Percentiles rank a stretch among this genome's conserved stretches.
Conservation (phyloP, 768 basidiomycete genomes). For the Hygrophorus pudorinus region DNA sequence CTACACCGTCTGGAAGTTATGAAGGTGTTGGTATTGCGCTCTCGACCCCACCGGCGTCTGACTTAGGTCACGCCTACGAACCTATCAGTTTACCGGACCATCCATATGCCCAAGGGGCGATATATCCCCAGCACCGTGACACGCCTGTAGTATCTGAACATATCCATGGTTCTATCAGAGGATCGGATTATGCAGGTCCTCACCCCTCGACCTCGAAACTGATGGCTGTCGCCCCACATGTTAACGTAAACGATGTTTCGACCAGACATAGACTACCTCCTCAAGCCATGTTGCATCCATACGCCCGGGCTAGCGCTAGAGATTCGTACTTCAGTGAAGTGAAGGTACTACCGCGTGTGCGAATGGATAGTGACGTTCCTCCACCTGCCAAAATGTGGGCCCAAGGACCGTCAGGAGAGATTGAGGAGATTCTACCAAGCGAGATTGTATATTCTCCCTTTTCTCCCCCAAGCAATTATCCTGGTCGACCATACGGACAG, state of each 20-base stretch:
- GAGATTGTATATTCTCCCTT: conserved; percentile 42
- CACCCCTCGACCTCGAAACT: conserved; percentile 17
- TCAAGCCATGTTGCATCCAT: conserved; percentile 33
- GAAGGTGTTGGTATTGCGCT: conserved; percentile 26
- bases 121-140: conserved; percentile 18
- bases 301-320: conserved; percentile 25
- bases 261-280: conserved; percentile 28
- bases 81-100: conserved; percentile 30
- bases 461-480: background rate
- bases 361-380: conserved; percentile 29
- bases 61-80: conserved; percentile 15
- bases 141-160: conserved; percentile 5
- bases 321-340: conserved; percentile 26
- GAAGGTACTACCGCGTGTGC: conserved; percentile 21
- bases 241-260: conserved; percentile 18
- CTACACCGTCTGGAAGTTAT: conserved; percentile 19
- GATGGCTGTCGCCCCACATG: conserved; percentile 8
- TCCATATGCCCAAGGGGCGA: conserved; percentile 39
- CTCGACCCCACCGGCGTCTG: conserved; percentile 22
- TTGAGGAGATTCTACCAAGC: conserved; percentile 18
- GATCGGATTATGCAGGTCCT: conserved; percentile 26
- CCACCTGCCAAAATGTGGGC: conserved; percentile 43
- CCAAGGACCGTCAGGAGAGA: conserved; percentile 21
- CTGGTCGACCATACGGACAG: conserved; percentile 1
- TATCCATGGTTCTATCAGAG: conserved; percentile 8